Conservation (phyloP, 2,329 filamentous ascomycete species). For the Davidsoniella virescens region DNA sequence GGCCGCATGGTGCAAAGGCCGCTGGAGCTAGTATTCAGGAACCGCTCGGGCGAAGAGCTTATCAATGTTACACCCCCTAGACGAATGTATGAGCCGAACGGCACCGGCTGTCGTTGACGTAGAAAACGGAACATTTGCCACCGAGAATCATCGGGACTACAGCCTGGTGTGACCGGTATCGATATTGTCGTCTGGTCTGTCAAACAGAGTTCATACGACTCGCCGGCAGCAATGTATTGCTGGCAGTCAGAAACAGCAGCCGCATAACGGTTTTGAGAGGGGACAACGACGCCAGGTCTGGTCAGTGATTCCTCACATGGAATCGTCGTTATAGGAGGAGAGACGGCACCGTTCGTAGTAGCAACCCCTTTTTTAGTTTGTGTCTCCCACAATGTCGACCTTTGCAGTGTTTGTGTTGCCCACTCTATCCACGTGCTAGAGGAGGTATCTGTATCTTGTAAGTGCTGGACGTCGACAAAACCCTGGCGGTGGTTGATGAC, state of each 20-base stretch:
- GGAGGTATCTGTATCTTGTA: slow-evolving; percentile 22
- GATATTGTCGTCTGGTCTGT: slow-evolving; percentile 57
- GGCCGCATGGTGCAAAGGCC: slow-evolving; percentile 66
- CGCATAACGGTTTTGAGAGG: slow-evolving; percentile 39
- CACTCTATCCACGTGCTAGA: slow-evolving; percentile 13
- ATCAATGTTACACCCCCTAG: slow-evolving; percentile 56
- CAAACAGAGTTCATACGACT: slow-evolving; percentile 75
- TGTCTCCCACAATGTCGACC: slow-evolving; percentile 19
- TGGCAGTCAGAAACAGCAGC: slow-evolving; percentile 53
- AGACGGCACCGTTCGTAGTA: background rate
- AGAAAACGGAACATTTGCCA: slow-evolving; percentile 63
- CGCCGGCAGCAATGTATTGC: slow-evolving; percentile 53
- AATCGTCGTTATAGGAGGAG: background rate
- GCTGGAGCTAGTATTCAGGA: slow-evolving; percentile 41
- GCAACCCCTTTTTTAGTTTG: background rate
- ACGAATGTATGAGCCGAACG: slow-evolving; percentile 69
- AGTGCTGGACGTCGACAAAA: slow-evolving; percentile 49
- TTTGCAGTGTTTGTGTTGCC: slow-evolving; percentile 1
- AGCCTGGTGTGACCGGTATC: slow-evolving; percentile 17
- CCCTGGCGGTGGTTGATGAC: slow-evolving; percentile 56
- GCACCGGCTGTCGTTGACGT: slow-evolving; percentile 57
- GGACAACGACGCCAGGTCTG: slow-evolving; percentile 20
- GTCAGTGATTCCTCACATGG: slow-evolving; percentile 1
- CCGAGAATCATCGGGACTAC: slow-evolving; percentile 20
- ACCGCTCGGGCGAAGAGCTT: slow-evolving; percentile 77